Evolutionary conservation across 2,329 filamentous ascomycete genomes (phyloP).

Genomic region (Trichothecium roseum): DNA sequence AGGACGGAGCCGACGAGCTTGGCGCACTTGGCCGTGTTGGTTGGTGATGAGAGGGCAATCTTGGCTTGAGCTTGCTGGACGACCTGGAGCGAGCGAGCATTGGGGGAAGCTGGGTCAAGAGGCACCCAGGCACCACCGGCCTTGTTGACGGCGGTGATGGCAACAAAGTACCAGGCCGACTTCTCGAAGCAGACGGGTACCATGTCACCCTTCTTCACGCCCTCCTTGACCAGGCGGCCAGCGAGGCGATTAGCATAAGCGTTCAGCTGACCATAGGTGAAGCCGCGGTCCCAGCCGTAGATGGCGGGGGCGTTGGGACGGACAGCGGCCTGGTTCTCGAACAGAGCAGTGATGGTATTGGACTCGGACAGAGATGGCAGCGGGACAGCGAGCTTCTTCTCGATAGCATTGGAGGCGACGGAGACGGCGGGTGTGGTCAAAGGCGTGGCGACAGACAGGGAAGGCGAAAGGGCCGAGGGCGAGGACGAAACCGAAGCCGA

Average conservation of each 20-base stretch:
- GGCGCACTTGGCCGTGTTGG: slow-evolving; percentile 1
- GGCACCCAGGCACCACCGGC: slow-evolving; percentile 34
- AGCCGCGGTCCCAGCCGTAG: slow-evolving; percentile 1
- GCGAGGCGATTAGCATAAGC: background rate
- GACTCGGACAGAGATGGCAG: too few species aligned
- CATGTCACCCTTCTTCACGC: slow-evolving; percentile 7
- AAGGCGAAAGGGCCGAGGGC: too few species aligned
- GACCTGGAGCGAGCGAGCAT: background rate
- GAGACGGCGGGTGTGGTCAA: too few species aligned
- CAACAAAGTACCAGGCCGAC: slow-evolving; percentile 32
- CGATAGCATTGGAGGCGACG: too few species aligned
- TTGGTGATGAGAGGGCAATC: slow-evolving; percentile 4
- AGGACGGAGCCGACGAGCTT: slow-evolving; percentile 2
- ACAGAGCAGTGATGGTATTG: background rate
- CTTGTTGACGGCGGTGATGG: slow-evolving; percentile 35
- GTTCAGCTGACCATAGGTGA: slow-evolving; percentile 3
- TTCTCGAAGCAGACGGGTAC: slow-evolving; percentile 33
- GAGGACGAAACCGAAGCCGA: too few species aligned
- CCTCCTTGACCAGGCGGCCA: slow-evolving; percentile 5
- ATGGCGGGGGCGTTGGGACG: background rate
- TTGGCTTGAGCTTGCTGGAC: slow-evolving; percentile 3
- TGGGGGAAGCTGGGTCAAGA: slow-evolving; percentile 34
- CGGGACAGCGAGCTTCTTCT: too few species aligned
- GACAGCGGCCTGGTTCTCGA: background rate
- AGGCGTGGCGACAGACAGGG: too few species aligned